Evolutionary conservation across 192 early-diverging fungal genomes (phyloP), one percentile per base, ranked within the genome.

Genomic region (Backusella liffmaniae): DNA sequence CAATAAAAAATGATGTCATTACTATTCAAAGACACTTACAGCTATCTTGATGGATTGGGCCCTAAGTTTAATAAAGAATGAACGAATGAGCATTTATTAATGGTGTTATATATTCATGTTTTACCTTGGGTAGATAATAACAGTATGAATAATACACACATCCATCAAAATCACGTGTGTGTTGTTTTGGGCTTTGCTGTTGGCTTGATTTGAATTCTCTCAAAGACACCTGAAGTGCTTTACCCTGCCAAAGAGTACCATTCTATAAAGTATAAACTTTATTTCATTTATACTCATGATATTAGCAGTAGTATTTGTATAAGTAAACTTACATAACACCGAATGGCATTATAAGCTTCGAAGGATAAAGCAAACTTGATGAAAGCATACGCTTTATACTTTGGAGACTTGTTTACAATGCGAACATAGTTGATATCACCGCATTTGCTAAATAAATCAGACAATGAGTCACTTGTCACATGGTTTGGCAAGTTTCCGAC

Each of bases 341-440:
- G 81, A 74, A 93, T 88, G 0, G 90, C 92, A 1, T 68, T 16
- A 18, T 75, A 72, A 2, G 90, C 84, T 32, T 82, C 76, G 13
- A 76, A 74, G 49, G 89, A 88, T 29, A 87, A 73, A 9, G 74
- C 72, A 76, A 79, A 93, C 30, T 86, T 86, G 42, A 93, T 86
- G 72, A 93, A 93, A 1, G 91, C 92, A 82, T 90, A 93, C 0
- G 87, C 87, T 0, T 80, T 82, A n/a, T 86, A 36, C 4, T 15
- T 77, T 16, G 30, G 37, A 4, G 42, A 62, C 62, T 81, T 73
- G 13, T 79, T 76, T 41, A 93, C 76, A 5, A 92, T 36, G 21
- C 86, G 73, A 18, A 90, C 29, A 39, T 83, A 69, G 18, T 75
- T 49, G 21, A 94, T 88, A 16, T 56, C 67, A 1, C 93, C 93